Evolutionary conservation across 345 rosid genomes (phyloP).

Genomic region (Bretschneidera sinensis): DNA sequence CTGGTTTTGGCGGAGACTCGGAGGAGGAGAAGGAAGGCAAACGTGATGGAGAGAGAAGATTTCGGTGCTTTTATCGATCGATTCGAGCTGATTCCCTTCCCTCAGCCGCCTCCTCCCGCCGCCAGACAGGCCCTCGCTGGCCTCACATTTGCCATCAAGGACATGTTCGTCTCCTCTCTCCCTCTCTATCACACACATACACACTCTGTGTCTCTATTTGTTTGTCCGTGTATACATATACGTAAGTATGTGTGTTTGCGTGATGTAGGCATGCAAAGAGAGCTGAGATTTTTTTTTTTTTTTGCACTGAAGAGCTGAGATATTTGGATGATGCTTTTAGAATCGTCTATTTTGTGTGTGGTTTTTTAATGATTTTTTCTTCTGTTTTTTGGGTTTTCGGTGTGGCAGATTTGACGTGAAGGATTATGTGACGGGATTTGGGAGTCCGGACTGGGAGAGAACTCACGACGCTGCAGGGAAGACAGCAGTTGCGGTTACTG

Average conservation of each 20-base stretch:
- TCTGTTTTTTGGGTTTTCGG: conserved; percentile 2
- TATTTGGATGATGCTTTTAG: too few species aligned
- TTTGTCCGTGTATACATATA: conserved; percentile 2
- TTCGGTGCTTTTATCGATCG: conserved; percentile 76
- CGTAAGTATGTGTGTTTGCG: not conserved
- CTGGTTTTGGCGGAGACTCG: conserved; percentile 61
- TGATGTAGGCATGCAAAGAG: not conserved
- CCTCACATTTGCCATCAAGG: conserved; percentile 74
- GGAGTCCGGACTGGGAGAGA: conserved; percentile 74
- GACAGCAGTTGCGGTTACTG: conserved; percentile 64
- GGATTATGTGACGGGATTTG: conserved; percentile 75
- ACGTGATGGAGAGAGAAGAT: conserved; percentile 35
- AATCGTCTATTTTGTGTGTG: not conserved
- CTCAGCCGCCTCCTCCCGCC: conserved; percentile 92
- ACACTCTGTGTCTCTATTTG: not conserved
- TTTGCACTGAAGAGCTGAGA: too few species aligned
- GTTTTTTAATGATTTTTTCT: not conserved
- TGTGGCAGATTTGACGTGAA: conserved; percentile 71
- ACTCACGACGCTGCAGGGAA: conserved; percentile 69
- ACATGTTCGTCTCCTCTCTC: conserved; percentile 41
- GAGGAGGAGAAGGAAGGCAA: conserved; percentile 47
- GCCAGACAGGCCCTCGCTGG: conserved; percentile 62
- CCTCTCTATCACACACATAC: not conserved
- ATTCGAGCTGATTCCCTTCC: conserved; percentile 63
- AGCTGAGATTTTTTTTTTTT: too few species aligned